Percentiles rank a stretch among this genome's conserved stretches.
Conservation (phyloP, 345 rosid genomes). For the Eucalyptus virginea region DNA sequence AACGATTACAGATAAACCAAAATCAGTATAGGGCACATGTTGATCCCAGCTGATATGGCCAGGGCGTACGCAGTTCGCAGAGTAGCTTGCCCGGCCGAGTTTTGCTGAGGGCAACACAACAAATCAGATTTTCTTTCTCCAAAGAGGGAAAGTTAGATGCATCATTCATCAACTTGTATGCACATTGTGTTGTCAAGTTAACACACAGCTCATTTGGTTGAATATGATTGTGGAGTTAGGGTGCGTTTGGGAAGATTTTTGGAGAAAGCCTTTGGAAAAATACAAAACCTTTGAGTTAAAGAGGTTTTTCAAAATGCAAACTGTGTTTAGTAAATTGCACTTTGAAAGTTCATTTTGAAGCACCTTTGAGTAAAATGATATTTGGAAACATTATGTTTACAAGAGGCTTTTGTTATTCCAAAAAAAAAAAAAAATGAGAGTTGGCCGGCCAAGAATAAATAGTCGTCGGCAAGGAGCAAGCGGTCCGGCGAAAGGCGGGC, state of each 20-base stretch:
- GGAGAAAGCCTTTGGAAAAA: rapidly evolving
- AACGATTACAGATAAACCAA: not conserved
- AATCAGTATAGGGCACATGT: not conserved
- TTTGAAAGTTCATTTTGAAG: too few relatives aligned
- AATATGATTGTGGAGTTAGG: not conserved
- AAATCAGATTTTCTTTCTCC: not conserved
- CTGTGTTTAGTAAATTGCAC: rapidly evolving
- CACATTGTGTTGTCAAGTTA: not conserved
- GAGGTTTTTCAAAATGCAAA: rapidly evolving
- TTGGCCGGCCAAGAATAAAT: rapidly evolving
- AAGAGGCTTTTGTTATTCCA: too few relatives aligned
- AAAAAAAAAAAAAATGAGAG: too few relatives aligned
- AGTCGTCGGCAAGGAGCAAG: rapidly evolving
- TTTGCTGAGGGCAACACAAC: not conserved
- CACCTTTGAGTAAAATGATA: rapidly evolving
- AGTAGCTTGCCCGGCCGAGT: not conserved
- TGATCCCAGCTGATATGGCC: not conserved
- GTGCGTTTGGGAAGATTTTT: rapidly evolving
- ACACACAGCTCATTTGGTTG: not conserved
- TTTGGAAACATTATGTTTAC: rapidly evolving
- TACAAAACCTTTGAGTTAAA: rapidly evolving
- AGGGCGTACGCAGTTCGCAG: not conserved
- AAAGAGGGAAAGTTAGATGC: not conserved
- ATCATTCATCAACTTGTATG: not conserved
- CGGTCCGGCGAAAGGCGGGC: rapidly evolving